A percentile compares a stretch with the other conserved stretches of the same genome.
These are phyloP conservation scores for Amanita inopinata DNA, from an alignment of 768 basidiomycete species.

Conservation along the genomic window DNA sequence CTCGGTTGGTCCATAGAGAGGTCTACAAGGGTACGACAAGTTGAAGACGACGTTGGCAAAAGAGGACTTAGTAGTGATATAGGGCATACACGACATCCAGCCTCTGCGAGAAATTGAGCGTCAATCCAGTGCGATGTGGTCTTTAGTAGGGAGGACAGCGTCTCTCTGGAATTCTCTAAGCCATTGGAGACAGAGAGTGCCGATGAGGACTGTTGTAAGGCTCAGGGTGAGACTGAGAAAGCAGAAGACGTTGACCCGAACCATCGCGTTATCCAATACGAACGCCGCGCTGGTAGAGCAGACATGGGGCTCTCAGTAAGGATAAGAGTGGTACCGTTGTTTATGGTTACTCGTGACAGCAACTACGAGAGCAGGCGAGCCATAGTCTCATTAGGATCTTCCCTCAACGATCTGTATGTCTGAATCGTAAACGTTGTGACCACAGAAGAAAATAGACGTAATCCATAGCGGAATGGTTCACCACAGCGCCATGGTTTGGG, in stretches of 20 bases:
- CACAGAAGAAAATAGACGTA: conserved; percentile 17
- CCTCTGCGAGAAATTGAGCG: too few species aligned
- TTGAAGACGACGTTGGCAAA: too few species aligned
- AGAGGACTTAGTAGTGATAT: too few species aligned
- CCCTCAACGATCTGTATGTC: conserved; percentile 13
- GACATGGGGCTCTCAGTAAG: too few species aligned
- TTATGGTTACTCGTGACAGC: too few species aligned
- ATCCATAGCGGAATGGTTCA: not conserved
- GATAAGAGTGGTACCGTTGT: too few species aligned
- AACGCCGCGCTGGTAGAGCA: too few species aligned
- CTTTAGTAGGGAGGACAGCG: not conserved
- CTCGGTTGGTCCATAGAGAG: too few species aligned
- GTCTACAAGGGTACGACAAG: too few species aligned
- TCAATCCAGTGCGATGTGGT: conserved; percentile 1
- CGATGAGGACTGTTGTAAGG: conserved; percentile 7
- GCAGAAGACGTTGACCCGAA: conserved; percentile 9
- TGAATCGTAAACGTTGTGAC: conserved; percentile 15
- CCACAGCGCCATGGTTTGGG: too few species aligned
- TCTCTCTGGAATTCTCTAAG: conserved; percentile 9
- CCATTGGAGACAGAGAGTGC: conserved; percentile 10
- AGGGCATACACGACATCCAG: too few species aligned
- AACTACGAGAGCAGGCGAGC: not conserved
- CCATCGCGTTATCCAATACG: not conserved
- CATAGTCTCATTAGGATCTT: conserved; percentile 11
- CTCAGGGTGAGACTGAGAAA: conserved; percentile 7